Evolutionary conservation across 352 stramenopile genomes (phyloP).

Genomic region (Globisporangium mamillatum): DNA sequence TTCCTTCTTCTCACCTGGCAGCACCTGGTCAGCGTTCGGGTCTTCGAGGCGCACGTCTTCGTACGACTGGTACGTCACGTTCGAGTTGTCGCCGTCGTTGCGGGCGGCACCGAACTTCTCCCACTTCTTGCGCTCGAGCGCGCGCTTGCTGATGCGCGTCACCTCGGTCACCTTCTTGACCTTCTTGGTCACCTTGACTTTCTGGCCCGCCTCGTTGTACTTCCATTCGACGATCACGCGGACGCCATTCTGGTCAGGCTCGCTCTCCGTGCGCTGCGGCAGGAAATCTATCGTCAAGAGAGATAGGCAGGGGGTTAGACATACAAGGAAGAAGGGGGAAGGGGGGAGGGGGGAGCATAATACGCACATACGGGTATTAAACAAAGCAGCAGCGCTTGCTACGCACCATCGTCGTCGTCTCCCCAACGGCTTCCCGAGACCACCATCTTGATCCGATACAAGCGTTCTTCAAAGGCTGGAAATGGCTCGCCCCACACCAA

Average conservation of each 20-base stretch:
- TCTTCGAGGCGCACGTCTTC: slow-evolving; percentile 82
- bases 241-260: slow-evolving; percentile 77
- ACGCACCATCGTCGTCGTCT: slow-evolving; percentile 67
- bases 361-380: not conserved
- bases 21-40: slow-evolving; percentile 83
- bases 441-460: slow-evolving; percentile 43
- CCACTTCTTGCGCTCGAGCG: slow-evolving; percentile 82
- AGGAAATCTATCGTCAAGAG: slow-evolving; percentile 45
- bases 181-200: slow-evolving; percentile 90
- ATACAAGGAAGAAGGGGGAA: not conserved
- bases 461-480: slow-evolving; percentile 8
- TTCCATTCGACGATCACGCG: slow-evolving; percentile 90
- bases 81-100: slow-evolving; percentile 70
- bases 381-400: not conserved
- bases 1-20: slow-evolving; percentile 87
- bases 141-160: slow-evolving; percentile 81
- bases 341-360: not conserved
- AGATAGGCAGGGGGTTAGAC: not conserved
- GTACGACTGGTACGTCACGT: slow-evolving; percentile 86
- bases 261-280: slow-evolving; percentile 78
- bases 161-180: slow-evolving; percentile 86
- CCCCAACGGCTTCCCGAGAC: slow-evolving; percentile 74
- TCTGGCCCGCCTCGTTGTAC: slow-evolving; percentile 85
- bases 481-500: not conserved
- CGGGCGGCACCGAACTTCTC: slow-evolving; percentile 79